Percentiles rank a stretch among this genome's conserved stretches.
Evolutionary conservation across 2,329 filamentous ascomycete genomes (phyloP).

Genomic region (Fusarium sp.): DNA sequence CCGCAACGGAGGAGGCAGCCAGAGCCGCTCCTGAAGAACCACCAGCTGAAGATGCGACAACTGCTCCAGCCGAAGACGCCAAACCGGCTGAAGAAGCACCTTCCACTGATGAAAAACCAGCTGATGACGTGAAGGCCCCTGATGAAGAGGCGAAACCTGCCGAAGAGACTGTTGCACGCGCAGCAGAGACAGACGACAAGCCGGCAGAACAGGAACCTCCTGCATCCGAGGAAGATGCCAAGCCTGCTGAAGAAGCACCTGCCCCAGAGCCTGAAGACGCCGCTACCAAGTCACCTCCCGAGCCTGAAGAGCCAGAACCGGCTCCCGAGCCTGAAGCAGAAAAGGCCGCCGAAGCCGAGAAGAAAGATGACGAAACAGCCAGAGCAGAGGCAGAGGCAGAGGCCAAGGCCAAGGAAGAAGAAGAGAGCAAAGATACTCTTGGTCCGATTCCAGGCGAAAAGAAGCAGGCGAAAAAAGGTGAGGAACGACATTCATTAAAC

Average conservation of each 20-base stretch:
- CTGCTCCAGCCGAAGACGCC: slow-evolving; percentile 13
- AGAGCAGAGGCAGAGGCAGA: slow-evolving; percentile 14
- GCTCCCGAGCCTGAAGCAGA: slow-evolving; percentile 33
- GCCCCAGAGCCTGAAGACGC: slow-evolving; percentile 29
- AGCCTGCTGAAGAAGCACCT: slow-evolving; percentile 1
- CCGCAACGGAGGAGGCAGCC: slow-evolving; percentile 5
- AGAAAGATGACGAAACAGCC: slow-evolving; percentile 26
- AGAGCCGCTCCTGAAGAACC: slow-evolving; percentile 11
- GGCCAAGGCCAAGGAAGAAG: slow-evolving; percentile 41
- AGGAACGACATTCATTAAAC: slow-evolving; percentile 52
- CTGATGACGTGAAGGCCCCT: slow-evolving; percentile 27
- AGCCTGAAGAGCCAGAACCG: slow-evolving; percentile 27
- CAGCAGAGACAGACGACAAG: slow-evolving; percentile 15
- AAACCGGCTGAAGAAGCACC: slow-evolving; percentile 26
- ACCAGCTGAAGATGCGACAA: slow-evolving; percentile 11
- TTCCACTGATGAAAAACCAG: slow-evolving; percentile 37
- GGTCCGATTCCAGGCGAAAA: slow-evolving; percentile 52
- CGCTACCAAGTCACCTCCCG: slow-evolving; percentile 20
- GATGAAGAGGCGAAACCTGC: slow-evolving; percentile 29
- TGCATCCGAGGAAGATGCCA: slow-evolving; percentile 24
- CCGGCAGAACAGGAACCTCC: slow-evolving; percentile 21
- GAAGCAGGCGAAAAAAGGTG: slow-evolving; percentile 56
- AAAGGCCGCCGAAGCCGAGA: slow-evolving; percentile 24
- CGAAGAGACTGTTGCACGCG: slow-evolving; percentile 12
- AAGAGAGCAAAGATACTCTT: slow-evolving; percentile 53